These are phyloP conservation scores for Fermentozyma sake DNA, from an alignment of 1,139 yeast genomes.

Conservation along the genomic window DNA sequence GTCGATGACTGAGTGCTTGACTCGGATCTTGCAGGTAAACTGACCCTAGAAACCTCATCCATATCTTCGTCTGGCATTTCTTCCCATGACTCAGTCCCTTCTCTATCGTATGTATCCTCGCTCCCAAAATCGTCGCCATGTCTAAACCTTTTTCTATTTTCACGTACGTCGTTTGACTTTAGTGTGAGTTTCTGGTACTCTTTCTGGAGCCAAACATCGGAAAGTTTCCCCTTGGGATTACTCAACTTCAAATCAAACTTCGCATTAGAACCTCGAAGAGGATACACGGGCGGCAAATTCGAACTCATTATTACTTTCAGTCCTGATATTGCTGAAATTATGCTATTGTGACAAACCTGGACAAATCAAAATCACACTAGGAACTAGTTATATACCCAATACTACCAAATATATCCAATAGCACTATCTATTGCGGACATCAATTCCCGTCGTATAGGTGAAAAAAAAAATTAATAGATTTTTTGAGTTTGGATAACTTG, in stretches of 20 bases:
- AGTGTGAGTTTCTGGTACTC: constrained; percentile 28
- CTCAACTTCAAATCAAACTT: constrained; percentile 30
- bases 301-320: constrained; percentile 4
- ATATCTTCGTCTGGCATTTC: too few relatives aligned
- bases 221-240: constrained; percentile 31
- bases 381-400: too few relatives aligned
- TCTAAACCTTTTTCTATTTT: constrained; percentile 12
- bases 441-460: too few relatives aligned
- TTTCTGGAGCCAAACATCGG: constrained; percentile 31
- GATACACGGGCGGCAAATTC: constrained; percentile 29
- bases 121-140: constrained; percentile 9
- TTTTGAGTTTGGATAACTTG: too few relatives aligned
- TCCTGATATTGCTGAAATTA: too few relatives aligned
- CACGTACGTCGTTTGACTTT: constrained; percentile 10
- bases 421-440: too few relatives aligned
- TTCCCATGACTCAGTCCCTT: constrained; percentile 27
- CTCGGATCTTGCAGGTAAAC: too few relatives aligned
- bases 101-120: constrained; percentile 8
- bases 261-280: constrained; percentile 28
- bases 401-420: too few relatives aligned
- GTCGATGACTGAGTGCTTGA: constrained; percentile 22
- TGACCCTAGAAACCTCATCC: too few relatives aligned
- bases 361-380: too few relatives aligned
- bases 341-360: too few relatives aligned
- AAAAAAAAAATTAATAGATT: too few relatives aligned